phyloP scores from a whole-genome alignment of 2,329 filamentous ascomycete genomes.

The Blastomyces silverae region DNA sequence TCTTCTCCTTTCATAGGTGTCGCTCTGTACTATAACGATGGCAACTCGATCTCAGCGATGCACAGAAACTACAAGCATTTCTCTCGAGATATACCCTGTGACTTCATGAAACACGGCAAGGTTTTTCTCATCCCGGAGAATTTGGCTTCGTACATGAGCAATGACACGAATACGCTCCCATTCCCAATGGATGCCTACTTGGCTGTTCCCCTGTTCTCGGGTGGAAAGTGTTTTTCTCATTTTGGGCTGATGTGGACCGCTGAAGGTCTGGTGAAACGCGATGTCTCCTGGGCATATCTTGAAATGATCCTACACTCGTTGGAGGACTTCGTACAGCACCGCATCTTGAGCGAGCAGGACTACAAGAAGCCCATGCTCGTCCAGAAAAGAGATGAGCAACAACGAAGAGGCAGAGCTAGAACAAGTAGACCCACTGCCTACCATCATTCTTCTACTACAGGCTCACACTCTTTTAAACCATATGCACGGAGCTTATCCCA shows the following conservation, averaged over 20 bases:
- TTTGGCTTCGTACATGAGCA: conserved; percentile 53
- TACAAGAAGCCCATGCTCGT: conserved; percentile 3
- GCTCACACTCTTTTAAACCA: conserved; percentile 50
- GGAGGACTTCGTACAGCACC: conserved; percentile 58
- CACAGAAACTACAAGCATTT: conserved; percentile 58
- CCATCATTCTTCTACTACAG: conserved; percentile 23
- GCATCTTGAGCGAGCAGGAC: conserved; percentile 25
- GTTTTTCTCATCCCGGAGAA: conserved; percentile 61
- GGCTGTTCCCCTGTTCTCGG: conserved; percentile 58
- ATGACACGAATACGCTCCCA: conserved; percentile 53
- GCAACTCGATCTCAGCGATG: conserved; percentile 47
- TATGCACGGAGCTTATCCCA: conserved; percentile 67
- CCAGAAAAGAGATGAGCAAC: conserved; percentile 39
- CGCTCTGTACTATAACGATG: conserved; percentile 60
- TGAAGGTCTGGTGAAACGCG: conserved; percentile 51
- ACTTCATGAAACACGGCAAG: conserved; percentile 65
- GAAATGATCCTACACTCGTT: conserved; percentile 63
- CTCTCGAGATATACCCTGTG: conserved; percentile 58
- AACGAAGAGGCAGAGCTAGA: conserved; percentile 36
- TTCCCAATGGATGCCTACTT: conserved; percentile 61
- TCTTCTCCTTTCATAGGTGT: conserved; percentile 58
- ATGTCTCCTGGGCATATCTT: conserved; percentile 58
- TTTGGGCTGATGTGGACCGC: conserved; percentile 66
- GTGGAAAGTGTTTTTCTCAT: conserved; percentile 61
- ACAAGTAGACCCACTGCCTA: conserved; percentile 23